Evolutionary conservation across 108 stramenopile genomes (phyloP), one percentile per base, ranked within the genome.

Genomic region (Seminavis robusta): DNA sequence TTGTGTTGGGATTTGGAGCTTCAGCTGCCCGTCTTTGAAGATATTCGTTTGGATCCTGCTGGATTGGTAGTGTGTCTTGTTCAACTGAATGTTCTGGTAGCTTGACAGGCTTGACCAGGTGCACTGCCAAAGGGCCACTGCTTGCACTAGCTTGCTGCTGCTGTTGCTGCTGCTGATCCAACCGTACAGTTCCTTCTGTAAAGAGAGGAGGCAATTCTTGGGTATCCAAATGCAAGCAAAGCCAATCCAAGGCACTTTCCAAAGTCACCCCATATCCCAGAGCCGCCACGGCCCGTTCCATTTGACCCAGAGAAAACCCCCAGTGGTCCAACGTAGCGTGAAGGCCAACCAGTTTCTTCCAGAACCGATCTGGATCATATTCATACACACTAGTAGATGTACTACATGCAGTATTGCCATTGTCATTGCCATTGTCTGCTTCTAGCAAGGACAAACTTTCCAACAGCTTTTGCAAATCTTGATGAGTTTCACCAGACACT

Each of bases 201-300:
- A 88, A 71, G 8, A 88, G 38, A 0, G 68, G 16, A 6, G 88
- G 88, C 45, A 90, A 58, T 27, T 81, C 77, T 16, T 64, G 30
- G 0, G 66, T 63, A 6, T 65, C 25, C 2, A 79, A 27, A 63
- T 86, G 44, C 30, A 79, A 51, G 55, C 88, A 90, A n/a, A 90
- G 27, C 74, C 74, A 90, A 69, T 90, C 82, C 28, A 90, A 57
- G 10, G 81, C 74, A 0, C 32, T 17, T 20, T 80, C 81, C n/a
- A 90, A 31, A 7, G 71, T 75, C 7, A 83, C 68, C 6, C 52
- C 44, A 32, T 77, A 84, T 17, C 53, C 47, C 31, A 79, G 45
- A 29, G 44, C 65, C 2, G 11, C n/a, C 13, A 71, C 63, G 0
- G 61, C 77, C 24, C 17, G 29, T 39, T 74, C 63, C 0, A 80